Percentiles rank a stretch among this genome's conserved stretches.
These are phyloP conservation scores for Dactylella cylindrospora DNA, from an alignment of 2,329 filamentous ascomycete genomes.

Conservation along the genomic window DNA sequence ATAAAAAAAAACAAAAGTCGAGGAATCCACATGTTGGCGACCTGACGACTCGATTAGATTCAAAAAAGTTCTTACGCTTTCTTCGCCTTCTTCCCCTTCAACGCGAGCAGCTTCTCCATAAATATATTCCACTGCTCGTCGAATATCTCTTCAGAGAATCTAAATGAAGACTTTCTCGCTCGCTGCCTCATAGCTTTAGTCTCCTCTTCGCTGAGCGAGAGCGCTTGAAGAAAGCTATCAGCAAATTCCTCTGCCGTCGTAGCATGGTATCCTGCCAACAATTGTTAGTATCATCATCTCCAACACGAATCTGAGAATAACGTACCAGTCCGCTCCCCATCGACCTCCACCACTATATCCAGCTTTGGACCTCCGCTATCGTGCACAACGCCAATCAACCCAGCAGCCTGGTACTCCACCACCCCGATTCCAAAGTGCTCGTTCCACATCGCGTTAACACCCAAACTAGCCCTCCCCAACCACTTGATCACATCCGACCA, in stretches of 20 bases:
- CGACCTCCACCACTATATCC: slow-evolving; percentile 83
- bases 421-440: slow-evolving; percentile 99
- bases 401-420: slow-evolving; percentile 95
- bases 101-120: slow-evolving; percentile 68
- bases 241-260: slow-evolving; percentile 78
- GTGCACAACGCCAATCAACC: slow-evolving; percentile 88
- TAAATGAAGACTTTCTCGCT: slow-evolving; percentile 73
- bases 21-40: neutral
- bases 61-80: neutral
- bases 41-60: neutral
- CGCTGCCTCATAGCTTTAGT: slow-evolving; percentile 72
- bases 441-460: slow-evolving; percentile 99
- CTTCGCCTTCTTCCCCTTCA: slow-evolving; percentile 49
- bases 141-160: slow-evolving; percentile 89
- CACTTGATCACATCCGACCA: slow-evolving; percentile 85
- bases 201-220: slow-evolving; percentile 65
- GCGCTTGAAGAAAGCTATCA: slow-evolving; percentile 72
- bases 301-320: slow-evolving; percentile 16
- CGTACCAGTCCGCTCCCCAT: slow-evolving; percentile 75
- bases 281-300: neutral
- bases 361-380: slow-evolving; percentile 88
- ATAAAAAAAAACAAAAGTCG: neutral
- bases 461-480: slow-evolving; percentile 74
- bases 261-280: slow-evolving; percentile 73
- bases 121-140: slow-evolving; percentile 73